Base-by-base conservation (phyloP, 2,329 filamentous ascomycete species). In the Rhinocladiella mackenziei region DNA sequence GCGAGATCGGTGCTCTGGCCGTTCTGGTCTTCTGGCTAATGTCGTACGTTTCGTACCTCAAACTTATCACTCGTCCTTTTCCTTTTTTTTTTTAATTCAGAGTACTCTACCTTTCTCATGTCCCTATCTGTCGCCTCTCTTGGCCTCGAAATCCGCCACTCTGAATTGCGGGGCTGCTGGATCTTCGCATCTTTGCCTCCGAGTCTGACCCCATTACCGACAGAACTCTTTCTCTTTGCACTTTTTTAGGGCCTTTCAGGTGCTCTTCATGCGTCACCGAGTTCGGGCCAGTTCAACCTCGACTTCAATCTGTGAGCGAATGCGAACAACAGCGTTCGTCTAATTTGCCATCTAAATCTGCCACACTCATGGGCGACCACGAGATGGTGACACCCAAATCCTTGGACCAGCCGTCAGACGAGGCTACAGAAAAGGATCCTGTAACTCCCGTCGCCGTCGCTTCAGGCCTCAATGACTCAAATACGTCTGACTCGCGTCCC, bases 261-360 rank as follows among this genome's bases (percentile, higher is more conserved):
- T 29, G n/a, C 22, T 35, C 41, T 45, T 20, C 23, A 48, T 51
- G 49, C 41, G 41, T 48, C 49, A 51, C 40, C 41, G 23, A 43
- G 25, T 17, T 36, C 40, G 39, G 41, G 29, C 26, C 25, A 37
- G 10, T 25, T 32, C 39, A 35, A 30, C 33, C 6, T 41, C 33
- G 31, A 43, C 11, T 29, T 37, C 33, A 23, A 37, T 25, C 38
- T 38, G 15, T 31, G 37, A 39, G 34, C 41, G 33, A 26, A 48
- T 51, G 41, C 29, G 32, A 20, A 39, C 41, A 22, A 25, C 34
- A 18, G 8, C 34, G 20, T 22, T 33, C 35, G 15, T 31, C 31
- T 13, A n/a, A 8, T 7, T 37, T 5, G 43, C 37, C 26, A 17
- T 30, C 29, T 44, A 13, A 29, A 28, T 19, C 34, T 34, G 9